These are phyloP conservation scores for Amphibolis antarctica DNA, from an alignment of 106 monocot species.

Conservation along the genomic window DNA sequence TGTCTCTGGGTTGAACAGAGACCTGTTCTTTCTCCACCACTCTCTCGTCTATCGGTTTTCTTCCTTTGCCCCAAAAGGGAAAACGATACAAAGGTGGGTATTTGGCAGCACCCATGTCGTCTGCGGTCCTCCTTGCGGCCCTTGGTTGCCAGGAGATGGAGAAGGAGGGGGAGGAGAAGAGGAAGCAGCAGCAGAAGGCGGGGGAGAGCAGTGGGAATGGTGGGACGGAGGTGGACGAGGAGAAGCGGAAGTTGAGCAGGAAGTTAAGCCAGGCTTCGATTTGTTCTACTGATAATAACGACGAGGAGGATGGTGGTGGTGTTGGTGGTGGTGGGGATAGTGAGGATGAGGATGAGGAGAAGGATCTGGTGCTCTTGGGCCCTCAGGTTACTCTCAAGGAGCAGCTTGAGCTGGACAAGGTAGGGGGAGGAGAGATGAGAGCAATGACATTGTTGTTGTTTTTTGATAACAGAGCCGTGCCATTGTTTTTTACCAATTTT, in stretches of 20 bases:
- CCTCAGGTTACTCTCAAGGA: slow-evolving; percentile 61
- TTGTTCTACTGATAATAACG: slow-evolving; percentile 9
- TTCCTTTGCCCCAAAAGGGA: not conserved
- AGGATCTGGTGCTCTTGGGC: slow-evolving; percentile 29
- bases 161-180: not conserved
- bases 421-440: slow-evolving; percentile 5
- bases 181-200: not conserved
- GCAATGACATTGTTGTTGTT: not conserved
- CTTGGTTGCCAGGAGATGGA: slow-evolving; percentile 1
- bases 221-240: not conserved
- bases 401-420: slow-evolving; percentile 76
- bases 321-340: slow-evolving; percentile 21
- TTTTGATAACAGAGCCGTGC: too few relatives aligned
- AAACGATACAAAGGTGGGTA: not conserved
- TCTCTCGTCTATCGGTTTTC: not conserved
- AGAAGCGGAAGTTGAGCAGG: slow-evolving; percentile 12
- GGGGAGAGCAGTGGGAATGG: slow-evolving; percentile 6
- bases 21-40: not conserved
- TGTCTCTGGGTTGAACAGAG: not conserved
- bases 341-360: slow-evolving; percentile 36
- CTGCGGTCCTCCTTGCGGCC: not conserved
- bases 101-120: not conserved
- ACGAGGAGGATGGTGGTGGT: slow-evolving; percentile 28
- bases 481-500: not conserved
- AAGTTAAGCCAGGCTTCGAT: slow-evolving; percentile 25